phyloP scores from a whole-genome alignment of 129 eudicot genomes.

The Smallanthus sonchifolius region DNA sequence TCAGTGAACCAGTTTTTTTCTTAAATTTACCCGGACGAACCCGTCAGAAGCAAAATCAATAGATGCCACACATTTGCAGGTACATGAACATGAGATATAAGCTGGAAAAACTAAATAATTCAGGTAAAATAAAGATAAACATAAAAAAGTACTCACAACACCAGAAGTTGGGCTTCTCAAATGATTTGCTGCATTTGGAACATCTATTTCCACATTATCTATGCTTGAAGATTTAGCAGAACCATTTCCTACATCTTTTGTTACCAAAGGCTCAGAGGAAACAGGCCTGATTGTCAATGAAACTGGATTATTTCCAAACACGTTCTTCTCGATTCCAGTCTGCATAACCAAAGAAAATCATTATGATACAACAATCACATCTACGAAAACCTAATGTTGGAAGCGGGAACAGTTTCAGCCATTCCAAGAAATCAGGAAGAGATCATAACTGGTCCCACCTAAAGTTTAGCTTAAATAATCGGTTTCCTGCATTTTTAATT shows the following conservation, averaged over 20 bases:
- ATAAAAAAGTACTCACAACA: constrained; percentile 40
- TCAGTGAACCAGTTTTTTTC: background rate
- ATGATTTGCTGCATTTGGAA: constrained; percentile 49
- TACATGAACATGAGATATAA: background rate
- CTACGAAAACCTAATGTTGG: background rate
- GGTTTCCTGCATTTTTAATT: no score
- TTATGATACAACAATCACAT: constrained; percentile 12
- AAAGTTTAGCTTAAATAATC: no score
- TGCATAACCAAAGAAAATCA: constrained; percentile 30
- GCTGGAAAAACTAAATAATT: background rate
- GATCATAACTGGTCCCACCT: no score
- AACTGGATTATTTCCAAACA: constrained; percentile 85
- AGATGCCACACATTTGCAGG: background rate
- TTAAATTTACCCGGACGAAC: background rate
- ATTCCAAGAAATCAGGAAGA: no score
- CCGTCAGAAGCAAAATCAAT: background rate
- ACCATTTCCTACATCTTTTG: constrained; percentile 36
- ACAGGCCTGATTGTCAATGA: constrained; percentile 48
- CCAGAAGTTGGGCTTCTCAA: constrained; percentile 63
- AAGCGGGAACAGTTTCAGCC: no score
- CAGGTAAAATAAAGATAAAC: background rate
- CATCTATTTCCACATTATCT: constrained; percentile 75
- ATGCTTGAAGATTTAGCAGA: constrained; percentile 41
- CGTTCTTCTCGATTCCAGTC: constrained; percentile 83
- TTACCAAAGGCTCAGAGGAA: constrained; percentile 54